Evolutionary conservation across 2,329 filamentous ascomycete species (phyloP), one percentile per base, ranked within the genome.

Genomic region (Gyromitra esculenta): DNA sequence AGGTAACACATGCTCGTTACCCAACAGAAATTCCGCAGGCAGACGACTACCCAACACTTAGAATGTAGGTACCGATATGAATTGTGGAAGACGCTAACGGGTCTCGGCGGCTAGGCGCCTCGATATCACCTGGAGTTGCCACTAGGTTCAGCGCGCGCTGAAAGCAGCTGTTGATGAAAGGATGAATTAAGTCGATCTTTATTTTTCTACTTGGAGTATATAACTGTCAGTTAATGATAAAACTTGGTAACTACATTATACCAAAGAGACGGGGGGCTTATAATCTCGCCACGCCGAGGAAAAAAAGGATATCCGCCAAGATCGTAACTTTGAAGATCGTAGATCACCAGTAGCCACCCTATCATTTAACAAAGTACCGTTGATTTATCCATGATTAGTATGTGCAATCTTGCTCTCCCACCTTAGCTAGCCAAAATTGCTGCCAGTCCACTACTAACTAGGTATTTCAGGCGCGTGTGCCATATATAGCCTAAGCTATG

Each of bases 401-500:
- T 41, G 39, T 52, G 18, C 25, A 31, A 31, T 31, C 25, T 11
- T n/a, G 6, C 25, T 13, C 15, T 13, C 56, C 45, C 25, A 13
- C 54, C 50, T 21, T 60, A 39, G 45, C 43, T 71, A 63, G 45
- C 15, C 7, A 37, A 41, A 48, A 45, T 35, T 31, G n/a, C 13
- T 48, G 67, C 43, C 62, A 62, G 60, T 70, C 54, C 11, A 52
- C 31, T 57, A 41, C 15, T 60, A 68, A 43, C 37, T 60, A 48
- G 67, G 59, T 62, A 70, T 52, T 60, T 70, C 25, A 56, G 67
- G 67, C 45, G 56, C 48, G 56, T 54, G 41, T 56, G 35, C 25
- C 57, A 45, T 35, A 71, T 63, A 71, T 56, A 71, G 67, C 45
- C 67, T 71, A 63, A 71, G 31, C 7, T 52, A 39, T 52, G 25